These are phyloP conservation scores for Aquilaria sinensis DNA, from an alignment of 345 rosid genomes.

Conservation along the genomic window DNA sequence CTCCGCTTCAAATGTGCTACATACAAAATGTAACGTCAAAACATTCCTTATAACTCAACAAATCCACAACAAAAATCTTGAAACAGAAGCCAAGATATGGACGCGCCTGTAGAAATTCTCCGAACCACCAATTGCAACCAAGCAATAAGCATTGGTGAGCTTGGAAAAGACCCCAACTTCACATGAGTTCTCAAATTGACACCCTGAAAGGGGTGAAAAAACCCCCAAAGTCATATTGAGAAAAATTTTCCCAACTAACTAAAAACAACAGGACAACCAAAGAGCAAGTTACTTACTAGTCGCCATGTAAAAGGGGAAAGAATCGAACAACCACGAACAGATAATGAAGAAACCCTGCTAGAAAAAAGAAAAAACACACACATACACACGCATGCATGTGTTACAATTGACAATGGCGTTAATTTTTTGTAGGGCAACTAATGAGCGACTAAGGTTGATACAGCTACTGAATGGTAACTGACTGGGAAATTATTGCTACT, in stretches of 20 bases:
- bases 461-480: too few species aligned
- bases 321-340: background rate
- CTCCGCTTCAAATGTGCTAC: constrained; percentile 78
- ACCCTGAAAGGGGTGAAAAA: background rate
- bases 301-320: background rate
- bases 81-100: background rate
- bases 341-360: too few species aligned
- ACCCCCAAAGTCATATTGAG: background rate
- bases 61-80: background rate
- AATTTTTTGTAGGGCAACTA: too few species aligned
- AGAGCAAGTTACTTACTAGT: background rate
- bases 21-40: background rate
- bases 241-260: background rate
- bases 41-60: constrained; percentile 4
- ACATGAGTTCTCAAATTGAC: constrained; percentile 21
- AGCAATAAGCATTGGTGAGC: constrained; percentile 38
- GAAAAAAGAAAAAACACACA: too few species aligned
- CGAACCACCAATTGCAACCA: constrained; percentile 52
- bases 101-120: constrained; percentile 76
- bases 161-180: constrained; percentile 45
- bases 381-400: too few species aligned
- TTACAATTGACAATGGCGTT: too few species aligned
- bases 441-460: too few species aligned
- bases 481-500: too few species aligned
- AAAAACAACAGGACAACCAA: background rate